Evolutionary conservation across 768 basidiomycete species (phyloP), one percentile per base, ranked within the genome.

Genomic region (Trametes punicea): DNA sequence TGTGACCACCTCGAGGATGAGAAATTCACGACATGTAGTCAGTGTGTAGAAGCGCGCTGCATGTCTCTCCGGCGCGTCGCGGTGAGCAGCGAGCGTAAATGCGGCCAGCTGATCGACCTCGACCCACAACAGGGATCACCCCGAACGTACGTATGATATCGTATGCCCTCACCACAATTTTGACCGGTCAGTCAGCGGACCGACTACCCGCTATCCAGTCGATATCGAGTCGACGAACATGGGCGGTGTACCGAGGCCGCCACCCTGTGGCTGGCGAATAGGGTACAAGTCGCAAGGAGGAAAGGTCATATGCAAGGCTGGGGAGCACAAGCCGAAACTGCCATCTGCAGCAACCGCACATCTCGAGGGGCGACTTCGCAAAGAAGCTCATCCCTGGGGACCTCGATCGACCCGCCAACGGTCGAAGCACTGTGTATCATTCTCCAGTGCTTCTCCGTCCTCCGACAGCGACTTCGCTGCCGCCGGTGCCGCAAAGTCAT

Each of bases 71-170:
- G 10, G 34, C 25, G 11, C 41, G 36, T 26, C 40, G 40, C 31
- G 41, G 42, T 21, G 31, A 45, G 16, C 41, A 23, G 16, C 21
- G 41, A 18, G 23, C 51, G 23, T 36, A 20, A 18, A 25, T n/a
- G 18, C 6, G 27, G 44, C 44, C 52, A 54, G 52, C 52, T 54
- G 52, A 54, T 54, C 52, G 9, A 9, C 34, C 16, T 18, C 25
- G n/a, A 16, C 15, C 51, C 20, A 4, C n/a, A 23, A 23, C 29
- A 31, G 46, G 46, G 30, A 18, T 6, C 25, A 54, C 52, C 51
- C 51, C 51, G 46, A 25, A 53, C 51, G 42, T 38, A 36, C 26
- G n/a, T 25, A 44, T 44, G 23, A 44, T 44, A 44, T 45, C n/a
- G 33, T 16, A 23, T 33, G 11, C 34, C 26, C 26, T 10, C 39